Evolutionary conservation across 169 alveolate species (phyloP).

Genomic region (Eimeria brunetti): DNA sequence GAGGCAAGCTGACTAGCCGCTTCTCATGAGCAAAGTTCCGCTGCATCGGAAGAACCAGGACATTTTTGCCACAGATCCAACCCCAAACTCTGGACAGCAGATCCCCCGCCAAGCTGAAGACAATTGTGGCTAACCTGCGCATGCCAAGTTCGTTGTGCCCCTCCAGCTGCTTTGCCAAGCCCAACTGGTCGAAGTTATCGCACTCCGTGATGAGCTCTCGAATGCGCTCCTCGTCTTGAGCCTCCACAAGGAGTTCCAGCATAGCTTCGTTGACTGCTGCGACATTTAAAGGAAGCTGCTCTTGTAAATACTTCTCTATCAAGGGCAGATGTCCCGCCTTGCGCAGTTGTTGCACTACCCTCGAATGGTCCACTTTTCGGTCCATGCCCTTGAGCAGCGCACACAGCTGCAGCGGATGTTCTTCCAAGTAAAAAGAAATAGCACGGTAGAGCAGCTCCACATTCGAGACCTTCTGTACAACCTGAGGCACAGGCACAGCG

Average conservation of each 20-base stretch:
- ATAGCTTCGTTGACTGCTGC: slow-evolving; percentile 98
- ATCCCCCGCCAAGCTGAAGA: neutral
- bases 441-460: slow-evolving; percentile 98
- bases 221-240: slow-evolving; percentile 96
- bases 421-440: slow-evolving; percentile 98
- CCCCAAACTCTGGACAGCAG: neutral
- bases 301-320: slow-evolving; percentile 87
- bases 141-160: slow-evolving; percentile 97
- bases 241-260: slow-evolving; percentile 98
- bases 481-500: slow-evolving; percentile 36
- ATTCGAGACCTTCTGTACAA: slow-evolving; percentile 93
- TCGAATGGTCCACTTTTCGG: slow-evolving; percentile 92
- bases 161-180: slow-evolving; percentile 91
- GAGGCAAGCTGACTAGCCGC: neutral
- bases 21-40: neutral
- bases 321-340: slow-evolving; percentile 89
- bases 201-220: slow-evolving; percentile 94
- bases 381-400: slow-evolving; percentile 90
- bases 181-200: slow-evolving; percentile 97
- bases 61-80: neutral
- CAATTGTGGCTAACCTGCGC: slow-evolving; percentile 97
- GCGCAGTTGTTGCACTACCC: slow-evolving; percentile 94
- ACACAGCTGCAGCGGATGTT: slow-evolving; percentile 98
- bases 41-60: neutral
- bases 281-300: slow-evolving; percentile 91